Evolutionary conservation across 257 asterid species (phyloP).

Genomic region (Haberlea rhodopensis): DNA sequence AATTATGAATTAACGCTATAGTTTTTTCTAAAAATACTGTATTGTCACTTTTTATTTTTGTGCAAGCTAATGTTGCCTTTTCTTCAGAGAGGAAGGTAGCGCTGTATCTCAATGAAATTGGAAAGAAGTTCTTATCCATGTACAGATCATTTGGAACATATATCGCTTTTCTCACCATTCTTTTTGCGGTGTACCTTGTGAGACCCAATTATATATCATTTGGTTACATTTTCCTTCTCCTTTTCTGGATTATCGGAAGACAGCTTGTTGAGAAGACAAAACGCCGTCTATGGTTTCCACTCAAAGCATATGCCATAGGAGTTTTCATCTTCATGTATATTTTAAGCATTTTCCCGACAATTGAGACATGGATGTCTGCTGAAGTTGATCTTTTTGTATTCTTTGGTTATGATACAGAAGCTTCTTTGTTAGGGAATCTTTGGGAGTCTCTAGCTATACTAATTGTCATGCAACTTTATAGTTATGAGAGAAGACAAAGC

Average conservation of each 20-base stretch:
- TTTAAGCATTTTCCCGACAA: conserved; percentile 77
- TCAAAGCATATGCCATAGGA: conserved; percentile 71
- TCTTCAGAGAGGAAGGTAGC: conserved; percentile 90
- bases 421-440: conserved; percentile 67
- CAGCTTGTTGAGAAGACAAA: conserved; percentile 84
- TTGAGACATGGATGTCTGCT: conserved; percentile 77
- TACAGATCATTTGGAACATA: conserved; percentile 95
- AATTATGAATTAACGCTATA: conserved; percentile 12
- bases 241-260: conserved; percentile 92
- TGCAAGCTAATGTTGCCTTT: conserved; percentile 28
- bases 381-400: conserved; percentile 54
- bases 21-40: conserved; percentile 9
- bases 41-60: neutral
- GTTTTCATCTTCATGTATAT: conserved; percentile 73
- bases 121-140: conserved; percentile 72
- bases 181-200: conserved; percentile 79
- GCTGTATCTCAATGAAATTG: conserved; percentile 80
- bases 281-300: conserved; percentile 92
- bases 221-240: conserved; percentile 90
- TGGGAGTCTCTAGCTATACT: conserved; percentile 90
- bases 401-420: conserved; percentile 73
- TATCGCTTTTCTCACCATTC: conserved; percentile 86
- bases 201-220: conserved; percentile 82
- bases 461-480: conserved; percentile 96
- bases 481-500: conserved; percentile 98